These are phyloP conservation scores for Astrothelium macrocarpum DNA, from an alignment of 495 filamentous ascomycete genomes.

Conservation along the genomic window DNA sequence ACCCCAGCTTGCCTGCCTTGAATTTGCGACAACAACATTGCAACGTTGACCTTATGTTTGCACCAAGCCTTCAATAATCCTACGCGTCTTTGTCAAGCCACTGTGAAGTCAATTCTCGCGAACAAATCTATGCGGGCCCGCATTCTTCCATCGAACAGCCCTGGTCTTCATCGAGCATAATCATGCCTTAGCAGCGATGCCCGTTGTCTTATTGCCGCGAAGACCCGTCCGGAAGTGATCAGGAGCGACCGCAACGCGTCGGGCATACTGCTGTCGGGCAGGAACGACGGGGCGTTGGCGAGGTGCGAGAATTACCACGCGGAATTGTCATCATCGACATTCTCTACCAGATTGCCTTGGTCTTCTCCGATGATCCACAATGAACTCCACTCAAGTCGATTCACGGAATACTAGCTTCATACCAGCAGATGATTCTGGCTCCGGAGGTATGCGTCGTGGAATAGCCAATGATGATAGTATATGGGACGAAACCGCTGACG, in stretches of 20 bases:
- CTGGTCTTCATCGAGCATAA: background rate
- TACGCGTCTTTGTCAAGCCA: background rate
- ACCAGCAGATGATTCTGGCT: slow-evolving; percentile 1
- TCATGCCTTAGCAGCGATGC: background rate
- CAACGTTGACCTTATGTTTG: background rate
- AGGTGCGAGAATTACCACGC: background rate
- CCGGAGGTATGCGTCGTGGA: background rate
- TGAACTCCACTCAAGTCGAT: background rate
- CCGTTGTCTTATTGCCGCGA: background rate
- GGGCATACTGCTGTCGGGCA: background rate
- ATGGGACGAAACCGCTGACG: background rate
- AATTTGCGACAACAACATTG: slow-evolving; percentile 5
- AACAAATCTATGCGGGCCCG: background rate
- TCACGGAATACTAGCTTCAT: background rate
- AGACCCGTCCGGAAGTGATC: background rate
- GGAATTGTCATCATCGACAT: background rate
- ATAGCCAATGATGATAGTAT: background rate
- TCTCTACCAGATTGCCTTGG: background rate
- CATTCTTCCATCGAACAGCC: background rate
- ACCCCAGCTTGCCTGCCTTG: background rate
- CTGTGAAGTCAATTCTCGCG: too few species aligned
- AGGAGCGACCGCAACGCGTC: background rate
- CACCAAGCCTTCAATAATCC: background rate
- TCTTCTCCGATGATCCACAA: background rate
- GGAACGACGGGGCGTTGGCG: background rate